Base-by-base conservation (phyloP, 441 rosid species). In the Brassica balearica region DNA sequence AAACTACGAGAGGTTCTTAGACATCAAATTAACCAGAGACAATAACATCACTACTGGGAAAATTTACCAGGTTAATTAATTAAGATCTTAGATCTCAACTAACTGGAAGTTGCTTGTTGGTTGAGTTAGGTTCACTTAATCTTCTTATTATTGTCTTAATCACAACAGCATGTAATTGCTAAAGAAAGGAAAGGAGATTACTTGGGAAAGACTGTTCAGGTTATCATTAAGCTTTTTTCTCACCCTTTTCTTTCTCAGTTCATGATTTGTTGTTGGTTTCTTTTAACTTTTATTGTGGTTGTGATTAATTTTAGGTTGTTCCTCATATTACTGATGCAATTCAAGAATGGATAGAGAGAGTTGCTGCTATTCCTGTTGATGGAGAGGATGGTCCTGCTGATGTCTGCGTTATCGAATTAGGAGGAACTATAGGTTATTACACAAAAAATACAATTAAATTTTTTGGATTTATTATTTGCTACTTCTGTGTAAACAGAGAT, bases 161-260 rank as follows among this genome's bases (percentile, higher is more conserved):
- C 74, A 72, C 86, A 92, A 72, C 86, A 93, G 98, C 74, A 85
- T 73, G 99, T 96, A 34, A 85, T 96, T 68, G 84, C 90, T 56
- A 96, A 87, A 85, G 99, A 96, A 84, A 94, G 99, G 87, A 94
- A 72, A 80, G 99, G 98, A 68, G 97, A 96, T 84, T 94, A 92
- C 79, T 82, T 96, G 79, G 98, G 99, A 71, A 92, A 88, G 75
- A 96, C 98, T 67, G 98, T 96, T 46, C 99, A 96, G 95, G 99
- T 95, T 29, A 67, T 55, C 4, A 58, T 38, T 58, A 19, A 55
- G 19, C 10, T 63, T 69, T 55, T 14, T 53, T 2, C 15, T 46
- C 15, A 46, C 6, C 56, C 14, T 1, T 66, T 20, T 68, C 11
- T 72, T 46, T 66, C 46, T 78, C 56, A 41, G 34, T 67, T 60